Evolutionary conservation across 768 basidiomycete genomes (phyloP).

Genomic region (Lyophyllum semitale): DNA sequence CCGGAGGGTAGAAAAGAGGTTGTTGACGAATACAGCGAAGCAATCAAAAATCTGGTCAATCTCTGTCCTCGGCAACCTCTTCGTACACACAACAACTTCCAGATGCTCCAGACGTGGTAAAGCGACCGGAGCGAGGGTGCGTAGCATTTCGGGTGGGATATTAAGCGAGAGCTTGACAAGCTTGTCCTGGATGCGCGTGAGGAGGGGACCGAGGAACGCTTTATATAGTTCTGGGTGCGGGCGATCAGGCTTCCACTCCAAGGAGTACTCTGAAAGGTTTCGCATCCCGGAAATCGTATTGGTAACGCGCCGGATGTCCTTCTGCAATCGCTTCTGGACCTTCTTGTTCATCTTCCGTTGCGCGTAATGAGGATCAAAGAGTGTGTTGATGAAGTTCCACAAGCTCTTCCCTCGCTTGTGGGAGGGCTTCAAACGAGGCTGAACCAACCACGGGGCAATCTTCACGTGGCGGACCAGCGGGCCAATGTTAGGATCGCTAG

Average conservation of each 20-base stretch:
- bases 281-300: constrained; percentile 32
- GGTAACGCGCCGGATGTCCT: constrained; percentile 35
- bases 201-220: constrained; percentile 37
- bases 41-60: constrained; percentile 39
- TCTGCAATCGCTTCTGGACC: constrained; percentile 34
- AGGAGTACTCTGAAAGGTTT: constrained; percentile 35
- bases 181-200: constrained; percentile 30
- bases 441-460: constrained; percentile 43
- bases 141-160: constrained; percentile 38
- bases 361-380: constrained; percentile 31
- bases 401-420: constrained; percentile 29
- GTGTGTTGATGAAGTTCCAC: constrained; percentile 25
- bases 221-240: constrained; percentile 36
- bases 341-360: constrained; percentile 33
- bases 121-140: constrained; percentile 30
- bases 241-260: constrained; percentile 40
- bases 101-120: constrained; percentile 38
- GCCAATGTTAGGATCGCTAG: constrained; percentile 29
- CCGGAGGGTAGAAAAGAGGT: constrained; percentile 36
- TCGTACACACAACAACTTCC: constrained; percentile 36
- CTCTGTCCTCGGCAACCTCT: constrained; percentile 23
- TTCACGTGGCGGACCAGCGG: constrained; percentile 33
- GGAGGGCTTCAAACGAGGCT: constrained; percentile 31
- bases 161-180: constrained; percentile 38
- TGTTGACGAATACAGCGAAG: constrained; percentile 47